Evolutionary conservation across 2,329 filamentous ascomycete genomes (phyloP), one percentile per base, ranked within the genome.

Genomic region (Ascochyta lentis): DNA sequence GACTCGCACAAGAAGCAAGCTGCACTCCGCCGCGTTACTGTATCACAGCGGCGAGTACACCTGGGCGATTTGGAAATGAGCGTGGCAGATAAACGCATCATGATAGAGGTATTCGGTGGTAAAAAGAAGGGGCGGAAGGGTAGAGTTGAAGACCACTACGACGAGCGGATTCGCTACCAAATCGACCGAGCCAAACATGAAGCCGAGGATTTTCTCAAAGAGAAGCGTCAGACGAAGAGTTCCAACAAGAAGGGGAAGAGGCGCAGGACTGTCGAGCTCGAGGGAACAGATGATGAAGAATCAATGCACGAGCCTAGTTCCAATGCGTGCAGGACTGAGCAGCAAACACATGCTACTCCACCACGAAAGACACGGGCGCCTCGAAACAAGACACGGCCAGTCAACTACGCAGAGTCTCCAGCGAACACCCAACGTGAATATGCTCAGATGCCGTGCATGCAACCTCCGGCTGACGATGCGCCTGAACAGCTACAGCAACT

Each of bases 1-100:
- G 58, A 54, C 1, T 71, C 73, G 0, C 71, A 75, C 47, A 59
- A 69, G 48, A 54, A 59, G n/a, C 68, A 74, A 34, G 73, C 76
- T 16, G 46, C 61, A 2, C 49, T 62, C 4, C 69, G 69, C 6
- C 61, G 53, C 2, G 57, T 72, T 10, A 59, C 56, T 1, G 54
- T 59, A 7, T 64, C 65, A 1, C 63, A 70, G 8, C 54, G 71
- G 12, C 52, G 65, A 7, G 61, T 72, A 27, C 66, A 75, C 47
- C 46, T 64, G 4, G 73, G 73, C 34, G 68, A 76, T 34, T 48
- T 74, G 42, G 71, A 73, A 10, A 59, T 68, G 9, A 56, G 54
- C 12, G 50, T 64, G 10, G 56, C 61, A 1, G 56, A 67, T 22
- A 66, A 69, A 52, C 64, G 62, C 16, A 63, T 67, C 23, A 26